Percentiles rank a stretch among this genome's conserved stretches.
Evolutionary conservation across 2,329 filamentous ascomycete species (phyloP).

Genomic region (Juglanconis sp.): DNA sequence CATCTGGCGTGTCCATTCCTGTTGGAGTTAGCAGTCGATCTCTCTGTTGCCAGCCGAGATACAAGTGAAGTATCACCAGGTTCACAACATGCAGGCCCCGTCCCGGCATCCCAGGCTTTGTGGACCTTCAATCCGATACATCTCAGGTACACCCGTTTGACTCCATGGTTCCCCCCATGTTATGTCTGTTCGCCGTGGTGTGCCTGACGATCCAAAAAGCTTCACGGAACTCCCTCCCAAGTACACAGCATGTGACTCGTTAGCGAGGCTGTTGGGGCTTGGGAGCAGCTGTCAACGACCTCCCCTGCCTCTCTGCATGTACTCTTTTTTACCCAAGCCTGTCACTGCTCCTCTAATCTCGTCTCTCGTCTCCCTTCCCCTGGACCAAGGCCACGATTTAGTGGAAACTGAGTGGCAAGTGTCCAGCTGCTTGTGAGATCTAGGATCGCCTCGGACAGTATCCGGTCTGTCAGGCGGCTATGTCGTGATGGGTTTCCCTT

Average conservation of each 20-base stretch:
- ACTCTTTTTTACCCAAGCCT: not conserved
- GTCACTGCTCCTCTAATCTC: not conserved
- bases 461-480: not conserved
- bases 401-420: not conserved
- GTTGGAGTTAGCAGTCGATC: slow-evolving; percentile 3
- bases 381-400: not conserved
- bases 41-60: not conserved
- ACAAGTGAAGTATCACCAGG: not conserved
- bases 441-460: not conserved
- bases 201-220: slow-evolving; percentile 2
- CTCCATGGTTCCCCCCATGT: not conserved
- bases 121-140: slow-evolving; percentile 7
- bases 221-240: not conserved
- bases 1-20: slow-evolving; percentile 5
- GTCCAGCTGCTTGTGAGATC: not conserved
- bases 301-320: not conserved
- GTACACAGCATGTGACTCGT: slow-evolving; percentile 1
- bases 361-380: not conserved
- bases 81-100: not conserved
- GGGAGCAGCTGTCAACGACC: not conserved
- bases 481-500: too few relatives aligned
- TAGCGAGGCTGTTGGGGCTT: not conserved
- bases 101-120: not conserved
- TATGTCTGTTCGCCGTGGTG: not conserved
- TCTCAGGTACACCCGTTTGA: slow-evolving; percentile 1